phyloP scores from a whole-genome alignment of 2,329 filamentous ascomycete genomes.

The Akanthomyces lecanii region DNA sequence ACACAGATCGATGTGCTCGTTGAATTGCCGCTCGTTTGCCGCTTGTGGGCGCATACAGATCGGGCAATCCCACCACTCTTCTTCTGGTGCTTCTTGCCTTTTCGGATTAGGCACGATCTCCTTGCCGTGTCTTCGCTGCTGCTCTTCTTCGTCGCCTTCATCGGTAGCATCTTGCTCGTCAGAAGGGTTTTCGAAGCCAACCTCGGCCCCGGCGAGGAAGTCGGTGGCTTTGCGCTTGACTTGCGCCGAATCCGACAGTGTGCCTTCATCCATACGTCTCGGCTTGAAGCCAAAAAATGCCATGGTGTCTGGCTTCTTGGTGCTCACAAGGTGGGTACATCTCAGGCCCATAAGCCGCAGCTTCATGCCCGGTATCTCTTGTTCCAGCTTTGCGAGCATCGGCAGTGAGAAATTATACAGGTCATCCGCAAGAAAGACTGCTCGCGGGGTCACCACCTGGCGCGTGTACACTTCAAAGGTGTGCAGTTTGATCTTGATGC shows the following conservation, averaged over 20 bases:
- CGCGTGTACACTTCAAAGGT: conserved; percentile 89
- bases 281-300: conserved; percentile 70
- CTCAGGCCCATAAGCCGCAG: conserved; percentile 83
- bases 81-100: conserved; percentile 30
- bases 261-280: conserved; percentile 21
- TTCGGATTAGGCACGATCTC: conserved; percentile 47
- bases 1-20: conserved; percentile 89
- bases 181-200: background rate
- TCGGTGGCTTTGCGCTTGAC: conserved; percentile 5
- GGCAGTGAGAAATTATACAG: conserved; percentile 77
- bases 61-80: conserved; percentile 76
- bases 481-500: conserved; percentile 89
- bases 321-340: conserved; percentile 82
- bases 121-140: conserved; percentile 46
- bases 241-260: background rate
- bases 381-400: conserved; percentile 78
- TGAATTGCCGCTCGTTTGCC: conserved; percentile 73
- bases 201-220: conserved; percentile 15
- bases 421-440: conserved; percentile 71
- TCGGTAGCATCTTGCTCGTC: background rate
- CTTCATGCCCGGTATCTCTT: conserved; percentile 74
- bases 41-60: conserved; percentile 75
- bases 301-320: conserved; percentile 72
- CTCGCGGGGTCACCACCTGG: conserved; percentile 70
- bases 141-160: conserved; percentile 30